phyloP scores from a whole-genome alignment of 352 stramenopile species.

The Pythium rishiriense region DNA sequence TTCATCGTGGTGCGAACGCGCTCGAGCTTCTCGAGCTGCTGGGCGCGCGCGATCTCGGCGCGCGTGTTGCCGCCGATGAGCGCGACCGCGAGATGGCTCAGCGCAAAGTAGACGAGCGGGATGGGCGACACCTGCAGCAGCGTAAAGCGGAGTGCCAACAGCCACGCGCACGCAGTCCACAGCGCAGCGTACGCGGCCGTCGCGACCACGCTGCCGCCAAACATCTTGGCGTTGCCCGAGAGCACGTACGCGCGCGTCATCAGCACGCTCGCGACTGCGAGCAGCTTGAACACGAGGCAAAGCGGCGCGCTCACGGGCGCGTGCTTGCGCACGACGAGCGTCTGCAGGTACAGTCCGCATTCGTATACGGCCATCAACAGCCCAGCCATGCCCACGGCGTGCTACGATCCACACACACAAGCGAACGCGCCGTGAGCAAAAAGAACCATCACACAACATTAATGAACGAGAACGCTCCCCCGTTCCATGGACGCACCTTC shows the following conservation, averaged over 20 bases:
- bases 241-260: constrained; percentile 42
- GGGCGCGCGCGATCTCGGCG: constrained; percentile 43
- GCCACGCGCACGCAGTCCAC: constrained; percentile 31
- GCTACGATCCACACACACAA: constrained; percentile 21
- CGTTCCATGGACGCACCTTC: constrained; percentile 13
- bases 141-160: constrained; percentile 37
- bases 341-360: constrained; percentile 35
- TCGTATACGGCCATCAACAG: constrained; percentile 47
- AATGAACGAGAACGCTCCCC: not conserved
- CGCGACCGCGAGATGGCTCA: constrained; percentile 28
- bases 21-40: constrained; percentile 63
- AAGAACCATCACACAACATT: too few relatives aligned
- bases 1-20: constrained; percentile 19
- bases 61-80: constrained; percentile 58
- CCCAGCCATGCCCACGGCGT: constrained; percentile 36
- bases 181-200: constrained; percentile 38
- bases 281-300: constrained; percentile 41
- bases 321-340: constrained; percentile 24
- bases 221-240: constrained; percentile 20
- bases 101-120: constrained; percentile 40
- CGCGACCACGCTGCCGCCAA: constrained; percentile 37
- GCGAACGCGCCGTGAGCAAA: too few relatives aligned
- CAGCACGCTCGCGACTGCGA: constrained; percentile 39
- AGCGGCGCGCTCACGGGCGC: constrained; percentile 22
- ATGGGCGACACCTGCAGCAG: constrained; percentile 44